Evolutionary conservation across 495 filamentous ascomycete species (phyloP), one percentile per base, ranked within the genome.

Genomic region (Penicillium bovifimosum): DNA sequence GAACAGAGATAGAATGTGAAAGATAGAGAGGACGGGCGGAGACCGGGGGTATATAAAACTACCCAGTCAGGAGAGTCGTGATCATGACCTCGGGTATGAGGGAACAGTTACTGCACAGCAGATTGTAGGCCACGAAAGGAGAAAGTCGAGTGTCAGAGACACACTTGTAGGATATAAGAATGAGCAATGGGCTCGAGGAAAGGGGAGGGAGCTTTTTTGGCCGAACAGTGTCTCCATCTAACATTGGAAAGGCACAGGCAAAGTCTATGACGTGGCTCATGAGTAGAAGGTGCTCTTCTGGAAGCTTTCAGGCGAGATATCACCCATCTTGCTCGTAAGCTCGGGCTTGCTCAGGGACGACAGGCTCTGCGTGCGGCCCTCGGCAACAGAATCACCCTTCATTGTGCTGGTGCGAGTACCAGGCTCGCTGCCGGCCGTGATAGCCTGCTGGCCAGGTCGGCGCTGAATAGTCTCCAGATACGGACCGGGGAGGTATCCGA

Each of bases 401-500:
- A 81, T 79, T 7, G 76, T 74, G 41, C 79, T 80, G 47, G 80
- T 73, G 31, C 82, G 76, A 26, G 80, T 78, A 43, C 69, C 68
- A 0, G 71, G 65, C 51, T 75, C 68, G 32, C 71, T 70, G 50
- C 80, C 70, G 35, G 69, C 60, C 0, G 72, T 73, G 46, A 78
- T 71, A 16, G 72, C 75, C 41, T 83, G 76, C 58, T 77, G 81
- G 1, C 74, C 74, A 32, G 83, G 84, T 66, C 84, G 83, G 55
- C 87, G 76, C 61, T 86, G 80, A 51, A 95, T 86, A 6, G 83
- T 79, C 72, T 96, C 91, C 44, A 99, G 77, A 71, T 96, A 99
- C 0, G 87, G 86, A 3, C 84, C 79, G 6, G 93, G 93, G 9
- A 99, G 77, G 63, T 96, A 99, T 2, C 93, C 93, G 41, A 96